Evolutionary conservation across 1,139 yeast species (phyloP), one percentile per base, ranked within the genome.

Genomic region (Geotrichum klebahnii): DNA sequence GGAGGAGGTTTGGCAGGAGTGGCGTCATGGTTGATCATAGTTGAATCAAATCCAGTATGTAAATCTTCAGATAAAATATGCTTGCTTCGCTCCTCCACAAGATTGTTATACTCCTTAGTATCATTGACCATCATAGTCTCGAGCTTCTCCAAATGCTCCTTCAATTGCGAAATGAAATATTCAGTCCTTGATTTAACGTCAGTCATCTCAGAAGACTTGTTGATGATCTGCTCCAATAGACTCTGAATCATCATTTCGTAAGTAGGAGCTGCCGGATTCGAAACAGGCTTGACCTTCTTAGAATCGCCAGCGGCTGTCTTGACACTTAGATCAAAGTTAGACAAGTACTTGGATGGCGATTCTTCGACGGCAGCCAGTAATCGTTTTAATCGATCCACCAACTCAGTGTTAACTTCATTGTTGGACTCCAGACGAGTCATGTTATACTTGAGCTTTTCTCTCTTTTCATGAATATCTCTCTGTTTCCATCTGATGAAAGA

Each of bases 401-500:
- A 72, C 56, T 82, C 82, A 10, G 75, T 74, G 65, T 92, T 92
- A 90, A 90, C 88, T 52, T 76, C 78, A 49, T 72, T 67, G 63
- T 89, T 96, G 14, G 85, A 77, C 59, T 83, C 81, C 48, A 90
- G 74, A 29, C 85, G 80, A 56, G 79, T 80, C 65, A 89, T 84
- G 61, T 90, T 92, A 39, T 71, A 72, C 63, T 86, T 85, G 65
- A 95, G 72, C 65, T 86, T 87, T 42, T 76, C 79, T 55, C 99
- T 81, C 69, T 90, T 84, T 65, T 90, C 97, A 66, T 92, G 98
- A 57, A 94, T 92, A 61, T 90, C 96, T 63, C 96, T 84, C 70
- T 94, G 99, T 66, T 89, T 92, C 98, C 97, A 92, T 55, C 82
- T 80, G 61, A 94, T 87, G 61, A 94, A 90, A 1, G 97, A 89